Percentiles rank a stretch among this genome's conserved stretches.
These are phyloP conservation scores for Rhodotorula sp. DNA, from an alignment of 1,284 basidiomycete genomes.

Conservation along the genomic window DNA sequence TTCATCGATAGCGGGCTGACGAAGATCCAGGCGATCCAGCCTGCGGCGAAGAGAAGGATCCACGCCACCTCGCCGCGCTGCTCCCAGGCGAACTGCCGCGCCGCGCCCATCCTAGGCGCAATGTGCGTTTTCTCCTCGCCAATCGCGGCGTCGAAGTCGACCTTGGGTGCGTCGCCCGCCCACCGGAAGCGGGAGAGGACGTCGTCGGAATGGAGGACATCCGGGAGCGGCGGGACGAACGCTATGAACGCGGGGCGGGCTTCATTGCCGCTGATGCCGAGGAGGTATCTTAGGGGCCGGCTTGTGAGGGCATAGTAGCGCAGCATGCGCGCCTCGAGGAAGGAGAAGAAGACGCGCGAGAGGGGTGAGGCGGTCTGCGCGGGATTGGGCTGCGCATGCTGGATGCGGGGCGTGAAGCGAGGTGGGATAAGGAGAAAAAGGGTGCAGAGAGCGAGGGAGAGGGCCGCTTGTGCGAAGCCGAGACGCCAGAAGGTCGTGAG, in stretches of 20 bases:
- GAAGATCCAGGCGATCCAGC: slow-evolving; percentile 38
- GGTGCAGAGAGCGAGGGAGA: slow-evolving; percentile 4
- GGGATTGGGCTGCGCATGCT: slow-evolving; percentile 19
- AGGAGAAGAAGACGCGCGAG: slow-evolving; percentile 34
- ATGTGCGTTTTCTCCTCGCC: background rate
- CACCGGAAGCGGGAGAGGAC: slow-evolving; percentile 28
- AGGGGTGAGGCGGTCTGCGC: slow-evolving; percentile 38
- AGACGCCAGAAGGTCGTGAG: background rate
- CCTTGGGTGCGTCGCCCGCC: slow-evolving; percentile 16
- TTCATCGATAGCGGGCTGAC: slow-evolving; percentile 39
- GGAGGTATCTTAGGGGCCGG: background rate
- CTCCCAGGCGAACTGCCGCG: slow-evolving; percentile 23
- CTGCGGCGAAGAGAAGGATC: slow-evolving; percentile 29
- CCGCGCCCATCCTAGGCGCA: slow-evolving; percentile 1
- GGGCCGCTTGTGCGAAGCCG: slow-evolving; percentile 16
- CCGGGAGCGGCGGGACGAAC: slow-evolving; percentile 33
- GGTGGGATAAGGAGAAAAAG: slow-evolving; percentile 29
- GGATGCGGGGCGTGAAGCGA: background rate
- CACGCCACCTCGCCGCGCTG: slow-evolving; percentile 17
- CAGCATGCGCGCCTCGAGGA: slow-evolving; percentile 32
- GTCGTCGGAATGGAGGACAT: slow-evolving; percentile 19
- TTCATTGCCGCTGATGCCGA: background rate
- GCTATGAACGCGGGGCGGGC: slow-evolving; percentile 5
- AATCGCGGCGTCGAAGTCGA: background rate
- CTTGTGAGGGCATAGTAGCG: slow-evolving; percentile 22